Base-by-base conservation (phyloP, 2,329 filamentous ascomycete genomes). In the Colletotrichum magnum region DNA sequence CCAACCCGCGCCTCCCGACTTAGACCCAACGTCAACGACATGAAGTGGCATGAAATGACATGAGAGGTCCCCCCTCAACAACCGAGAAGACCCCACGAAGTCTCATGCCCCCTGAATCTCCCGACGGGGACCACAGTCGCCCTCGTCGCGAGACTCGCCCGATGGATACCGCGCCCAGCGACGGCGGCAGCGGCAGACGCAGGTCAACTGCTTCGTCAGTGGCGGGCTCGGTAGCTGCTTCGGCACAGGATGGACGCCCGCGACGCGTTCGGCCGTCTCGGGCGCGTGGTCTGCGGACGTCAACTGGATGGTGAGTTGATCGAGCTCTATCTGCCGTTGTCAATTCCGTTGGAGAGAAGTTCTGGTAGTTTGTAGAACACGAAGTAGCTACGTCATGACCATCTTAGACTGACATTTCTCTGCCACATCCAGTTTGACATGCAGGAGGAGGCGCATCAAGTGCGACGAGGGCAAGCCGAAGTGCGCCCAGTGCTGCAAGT, bases 371-470 rank as follows among this genome's bases (percentile, higher is more conserved):
- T 10, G 10, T 9, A 7, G 45, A 16, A 7, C 15, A 13, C 39
- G 3, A 7, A 21, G 16, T 21, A 21, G n/a, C n/a, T 24, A 26
- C 47, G 47, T 50, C n/a, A 50, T 50, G 47, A 21, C 3, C 6
- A 4, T 24, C 18, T 12, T 12, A 3, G 5, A 32, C 47, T 51
- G 26, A 51, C 10, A 15, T 41, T 9, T 15, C 13, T 28, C 15
- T 13, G 9, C 12, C 41, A 28, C 5, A 9, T 61, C 24, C n/a
- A 64, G 79, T 62, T 79, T 77, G 76, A 79, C 79, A 4, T 81
- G 79, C 69, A 78, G 79, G 16, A 71, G 74, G 36, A 74, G 79
- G 32, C 78, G 77, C 68, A 75, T 80, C 72, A 81, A 80, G 73
- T 68, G 65, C 48, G 79, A 81, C 59, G 79, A 80, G 71, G 72